Base-by-base conservation (phyloP, 148 eudicot genomes). In the Chenopodium berlandieri region DNA sequence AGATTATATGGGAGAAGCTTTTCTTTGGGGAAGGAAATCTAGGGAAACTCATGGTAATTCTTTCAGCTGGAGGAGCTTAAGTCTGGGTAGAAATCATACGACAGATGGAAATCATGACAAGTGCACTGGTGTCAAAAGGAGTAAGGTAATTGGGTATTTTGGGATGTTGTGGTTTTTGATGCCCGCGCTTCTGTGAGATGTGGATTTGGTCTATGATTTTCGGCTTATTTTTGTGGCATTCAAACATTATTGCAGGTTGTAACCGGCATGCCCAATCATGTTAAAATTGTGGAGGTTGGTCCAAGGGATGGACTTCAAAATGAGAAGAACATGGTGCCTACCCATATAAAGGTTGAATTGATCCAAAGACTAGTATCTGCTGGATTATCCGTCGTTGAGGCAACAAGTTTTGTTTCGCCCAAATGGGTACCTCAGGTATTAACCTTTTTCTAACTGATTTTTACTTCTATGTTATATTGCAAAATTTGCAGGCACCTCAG, bases 371-470 rank as follows among this genome's bases (percentile, higher is more conserved):
- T 96, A 66, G 95, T 90, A 82, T 88, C 94, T 87, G 79, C 97
- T 12, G 98, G 99, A 27, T 85, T 96, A 86, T 87, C 94, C 75
- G 94, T 96, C 88, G 98, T 96, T 84, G 99, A 96, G 86, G 97
- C 98, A 64, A 95, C 98, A 50, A 95, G 98, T 88, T 95, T 95
- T 81, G 97, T 95, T 78, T 96, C 99, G 0, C 99, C 99, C 34
- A 96, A 91, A 91, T 94, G 99, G 99, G 98, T 96, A 71, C 99
- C 99, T 84, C 99, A 96, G 98, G 99, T 96, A 86, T 50, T 6
- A 69, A 62, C 60, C 10, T 46, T 37, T 50, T 79, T 20, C 40
- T 50, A 25, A 47, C 22, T 25, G 62, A 9, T 75, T 27, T 72
- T 58, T 76, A 54, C 30, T 50, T 50, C 11, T 2, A 16, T 4